Base-by-base conservation (phyloP, 1,284 basidiomycete genomes). In the Malassezia globosa region DNA sequence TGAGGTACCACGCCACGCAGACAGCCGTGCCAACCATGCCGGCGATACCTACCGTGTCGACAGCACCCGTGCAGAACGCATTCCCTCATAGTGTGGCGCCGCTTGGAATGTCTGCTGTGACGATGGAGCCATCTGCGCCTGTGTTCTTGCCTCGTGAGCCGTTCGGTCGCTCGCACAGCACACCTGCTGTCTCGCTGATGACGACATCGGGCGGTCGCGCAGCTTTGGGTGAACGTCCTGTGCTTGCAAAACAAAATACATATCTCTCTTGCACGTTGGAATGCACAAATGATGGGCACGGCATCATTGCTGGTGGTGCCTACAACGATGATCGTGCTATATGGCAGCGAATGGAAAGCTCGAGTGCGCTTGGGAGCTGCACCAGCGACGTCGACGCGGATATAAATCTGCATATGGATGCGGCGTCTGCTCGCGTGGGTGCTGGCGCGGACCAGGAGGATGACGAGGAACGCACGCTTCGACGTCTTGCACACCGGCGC, bases 391-490 rank as follows among this genome's bases (percentile, higher is more conserved):
- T 25, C 29, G 45, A 52, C 13, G n/a, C 35, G 21, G 16, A 31
- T 31, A 16, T 13, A 11, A 16, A 31, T 11, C 29, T 31, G 11
- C 2, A 31, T 31, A 31, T 16, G 29, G 25, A 18, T 13, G 35
- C 19, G 29, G 16, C 27, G 19, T 19, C 31, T 14, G 41, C 41
- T 35, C 27, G 33, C 7, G 41, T 41, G 8, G 46, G 41, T n/a
- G n/a, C n/a, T n/a, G 29, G 29, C 29, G 23, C 24, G 27, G 48
- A 41, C 11, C 41, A 54, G 13, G 63, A 64, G 34, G 65, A 69
- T 43, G 66, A 69, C 41, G 66, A 69, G 40, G 66, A 69, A 50
- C 54, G 51, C 18, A 69, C 66, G 35, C 54, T 69, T 33, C 60
- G 64, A 16, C 46, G 58, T 24, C 56, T 66, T 16, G 66, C 66